Evolutionary conservation across 2,329 filamentous ascomycete species (phyloP), one percentile per base, ranked within the genome.

Genomic region (Diaporthe ampelina): DNA sequence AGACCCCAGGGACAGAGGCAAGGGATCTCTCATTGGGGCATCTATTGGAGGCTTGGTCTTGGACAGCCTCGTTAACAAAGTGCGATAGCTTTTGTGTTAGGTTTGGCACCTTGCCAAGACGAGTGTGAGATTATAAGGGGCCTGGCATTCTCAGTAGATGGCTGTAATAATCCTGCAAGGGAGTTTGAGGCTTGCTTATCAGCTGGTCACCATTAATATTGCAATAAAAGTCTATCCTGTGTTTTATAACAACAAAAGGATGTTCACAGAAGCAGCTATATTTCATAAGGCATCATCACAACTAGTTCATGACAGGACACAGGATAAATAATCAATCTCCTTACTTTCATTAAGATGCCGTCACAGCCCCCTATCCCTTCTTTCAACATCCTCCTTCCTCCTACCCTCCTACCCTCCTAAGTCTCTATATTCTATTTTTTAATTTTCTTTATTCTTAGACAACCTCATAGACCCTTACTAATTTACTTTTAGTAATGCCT

Each of bases 41-140:
- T 65, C 57, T 4, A 40, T 72, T n/a, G 70, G 70, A 17, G 70
- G 70, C 9, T n/a, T 72, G 45, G 57, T 72, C 17, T 50, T 72
- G 37, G 70, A 72, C 19, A 63, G 70, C 26, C 57, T 72, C 9
- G 70, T 72, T n/a, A 59, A 72, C 45, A 63, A 59, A 21, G 45
- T 72, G 32, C 45, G 56, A 26, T 68, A 24, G 37, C 40, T 11
- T 54, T 2, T 68, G n/a, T 7, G 13, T 13, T 19, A 21, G 29
- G 8, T 21, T 5, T 37, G 63, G 29, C 29, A 35, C 29, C 13
- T 10, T 32, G 13, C 29, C 3, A 37, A n/a, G 24, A 24, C 29
- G 8, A 19, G 7, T 21, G 29, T 52, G 40, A 17, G 40, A 43
- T 4, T 29, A 13, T 19, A 9, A 54, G 21, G 48, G 32, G 21